Conservation (phyloP, 2,329 filamentous ascomycete genomes). For the Ophiosphaerella narmari region DNA sequence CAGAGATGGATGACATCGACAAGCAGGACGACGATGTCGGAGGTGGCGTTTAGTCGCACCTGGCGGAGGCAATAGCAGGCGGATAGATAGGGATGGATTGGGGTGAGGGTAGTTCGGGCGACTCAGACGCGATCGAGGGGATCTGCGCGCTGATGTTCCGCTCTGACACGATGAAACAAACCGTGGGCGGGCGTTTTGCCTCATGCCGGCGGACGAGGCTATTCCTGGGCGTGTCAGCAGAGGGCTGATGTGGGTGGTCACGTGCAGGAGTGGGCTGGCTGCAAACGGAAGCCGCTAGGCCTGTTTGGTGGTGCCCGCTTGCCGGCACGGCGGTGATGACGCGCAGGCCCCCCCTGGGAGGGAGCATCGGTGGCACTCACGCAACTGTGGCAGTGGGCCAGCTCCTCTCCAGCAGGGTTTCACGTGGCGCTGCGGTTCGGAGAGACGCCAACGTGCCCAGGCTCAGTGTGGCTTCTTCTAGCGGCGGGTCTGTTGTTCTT, state of each 20-base stretch:
- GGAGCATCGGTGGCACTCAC: slow-evolving; percentile 9
- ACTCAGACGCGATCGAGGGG: slow-evolving; percentile 7
- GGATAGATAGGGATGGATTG: background rate
- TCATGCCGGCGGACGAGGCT: slow-evolving; percentile 3
- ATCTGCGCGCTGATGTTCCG: slow-evolving; percentile 2
- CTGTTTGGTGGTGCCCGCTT: slow-evolving; percentile 29
- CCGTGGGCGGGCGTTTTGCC: slow-evolving; percentile 6
- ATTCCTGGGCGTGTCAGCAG: slow-evolving; percentile 1
- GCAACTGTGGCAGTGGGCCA: slow-evolving; percentile 25
- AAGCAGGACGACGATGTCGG: no score
- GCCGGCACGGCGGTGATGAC: slow-evolving; percentile 38
- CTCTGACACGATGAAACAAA: slow-evolving; percentile 11
- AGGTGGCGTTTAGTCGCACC: no score
- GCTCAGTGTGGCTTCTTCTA: slow-evolving; percentile 32
- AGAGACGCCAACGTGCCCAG: slow-evolving; percentile 23
- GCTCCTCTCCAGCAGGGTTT: slow-evolving; percentile 25
- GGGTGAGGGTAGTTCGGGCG: background rate
- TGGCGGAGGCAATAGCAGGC: no score
- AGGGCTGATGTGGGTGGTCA: background rate
- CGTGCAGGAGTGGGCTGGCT: background rate
- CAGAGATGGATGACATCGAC: no score
- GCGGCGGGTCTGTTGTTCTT: slow-evolving; percentile 30
- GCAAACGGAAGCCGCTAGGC: slow-evolving; percentile 5
- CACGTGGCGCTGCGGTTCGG: slow-evolving; percentile 37
- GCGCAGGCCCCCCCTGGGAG: slow-evolving; percentile 37